These are phyloP conservation scores for Neophaeococcomyces aloes DNA, from an alignment of 2,329 filamentous ascomycete species.

Conservation along the genomic window DNA sequence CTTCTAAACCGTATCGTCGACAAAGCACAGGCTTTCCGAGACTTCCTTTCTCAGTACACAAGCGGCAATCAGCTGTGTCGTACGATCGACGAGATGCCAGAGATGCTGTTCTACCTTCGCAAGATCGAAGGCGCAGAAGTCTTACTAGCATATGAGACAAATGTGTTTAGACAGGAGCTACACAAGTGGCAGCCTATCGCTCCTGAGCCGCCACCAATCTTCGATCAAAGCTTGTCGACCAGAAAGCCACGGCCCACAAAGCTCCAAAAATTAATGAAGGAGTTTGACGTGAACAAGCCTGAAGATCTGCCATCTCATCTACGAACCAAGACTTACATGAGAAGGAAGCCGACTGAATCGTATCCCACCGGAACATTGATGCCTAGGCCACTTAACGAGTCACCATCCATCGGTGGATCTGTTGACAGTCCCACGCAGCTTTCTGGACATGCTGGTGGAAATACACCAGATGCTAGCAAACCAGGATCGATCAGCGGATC, in stretches of 20 bases:
- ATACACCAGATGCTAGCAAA: constrained; percentile 24
- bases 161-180: constrained; percentile 89
- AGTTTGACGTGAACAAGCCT: constrained; percentile 78
- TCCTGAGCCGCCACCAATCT: constrained; percentile 69
- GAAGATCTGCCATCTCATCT: constrained; percentile 80
- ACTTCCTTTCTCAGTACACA: constrained; percentile 69
- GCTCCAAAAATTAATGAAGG: constrained; percentile 84
- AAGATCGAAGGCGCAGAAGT: constrained; percentile 98
- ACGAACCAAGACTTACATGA: constrained; percentile 67
- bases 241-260: constrained; percentile 94
- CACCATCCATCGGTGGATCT: constrained; percentile 22
- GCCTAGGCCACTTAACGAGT: constrained; percentile 15
- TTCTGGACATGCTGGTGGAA: constrained; percentile 12
- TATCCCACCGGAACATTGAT: constrained; percentile 16
- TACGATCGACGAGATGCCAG: constrained; percentile 75
- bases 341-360: constrained; percentile 52
- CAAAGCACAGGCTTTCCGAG: constrained; percentile 71
- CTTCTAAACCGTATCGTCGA: constrained; percentile 76
- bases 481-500: constrained; percentile 25
- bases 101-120: constrained; percentile 85
- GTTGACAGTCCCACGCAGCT: constrained; percentile 23
- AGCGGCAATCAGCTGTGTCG: constrained; percentile 58
- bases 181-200: constrained; percentile 93
- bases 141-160: constrained; percentile 83
- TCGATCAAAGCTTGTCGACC: constrained; percentile 81